Base-by-base conservation (phyloP, 495 filamentous ascomycete genomes). In the Neurospora hispaniola region DNA sequence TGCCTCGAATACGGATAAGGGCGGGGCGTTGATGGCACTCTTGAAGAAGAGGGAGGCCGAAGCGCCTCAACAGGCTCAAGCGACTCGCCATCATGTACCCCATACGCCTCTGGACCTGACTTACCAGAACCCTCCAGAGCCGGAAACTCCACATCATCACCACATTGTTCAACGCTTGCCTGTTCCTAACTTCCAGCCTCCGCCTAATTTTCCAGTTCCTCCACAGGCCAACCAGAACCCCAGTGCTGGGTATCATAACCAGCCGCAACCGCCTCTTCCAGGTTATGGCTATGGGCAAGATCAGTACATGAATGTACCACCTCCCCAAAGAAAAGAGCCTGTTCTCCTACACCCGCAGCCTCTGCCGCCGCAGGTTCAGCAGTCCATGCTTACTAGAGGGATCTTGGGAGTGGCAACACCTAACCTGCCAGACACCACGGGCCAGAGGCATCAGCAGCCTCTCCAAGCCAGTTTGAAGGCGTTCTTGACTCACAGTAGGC, bases 321-420 rank as follows among this genome's bases (percentile, higher is more conserved):
- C 79, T 42, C 74, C 74, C 39, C 80, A 74, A 3, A 79, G 73
- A 69, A 78, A 82, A 39, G 84, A 83, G 42, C 77, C 84, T 41
- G 82, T 83, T 48, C 81, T 88, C 6, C 74, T 86, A 8, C 86
- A 88, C 71, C 86, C 86, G 0, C 86, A 88, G 72, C 86, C 86
- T 18, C 75, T 88, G 35, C 86, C 84, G n/a, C 85, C 84, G 2
- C 84, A 86, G 31, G 84, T 84, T 9, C 84, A 85, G 38, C 84
- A 82, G 48, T 82, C 80, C 2, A 73, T 86, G 68, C 79, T 85
- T 7, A 75, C 69, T n/a, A 73, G 80, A 42, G 75, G 76, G 14
- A 79, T 80, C 14, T 69, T 78, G 54, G 54, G 54, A 35, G 54
- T 66, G 5, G 74, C 75, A 40, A 80, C 75, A 40, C 76, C 81